Evolutionary conservation across 179 eudicot species (phyloP).

Genomic region (Beta macrorhiza): DNA sequence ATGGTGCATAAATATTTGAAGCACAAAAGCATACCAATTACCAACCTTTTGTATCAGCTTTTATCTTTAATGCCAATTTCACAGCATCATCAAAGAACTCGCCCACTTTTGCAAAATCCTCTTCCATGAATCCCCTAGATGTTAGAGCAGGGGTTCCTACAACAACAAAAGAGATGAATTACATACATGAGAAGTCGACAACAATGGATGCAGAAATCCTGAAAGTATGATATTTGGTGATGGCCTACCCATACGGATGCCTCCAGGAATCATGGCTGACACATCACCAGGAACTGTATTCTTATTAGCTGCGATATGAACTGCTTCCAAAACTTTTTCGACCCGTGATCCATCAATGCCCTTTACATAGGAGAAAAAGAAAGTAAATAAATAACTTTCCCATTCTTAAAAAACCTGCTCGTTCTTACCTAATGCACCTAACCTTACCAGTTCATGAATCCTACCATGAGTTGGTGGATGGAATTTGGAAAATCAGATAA

Average conservation of each 20-base stretch:
- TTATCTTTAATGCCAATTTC: constrained; percentile 70
- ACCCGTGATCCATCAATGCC: constrained; percentile 98
- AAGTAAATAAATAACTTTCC: neutral
- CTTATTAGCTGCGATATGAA: constrained; percentile 93
- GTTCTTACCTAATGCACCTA: neutral
- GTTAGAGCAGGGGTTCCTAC: constrained; percentile 94
- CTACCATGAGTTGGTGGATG: neutral
- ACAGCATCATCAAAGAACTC: constrained; percentile 84
- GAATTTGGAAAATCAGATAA: neutral
- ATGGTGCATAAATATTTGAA: neutral
- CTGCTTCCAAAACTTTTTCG: constrained; percentile 91
- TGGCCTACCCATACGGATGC: constrained; percentile 86
- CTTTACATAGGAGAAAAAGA: constrained; percentile 28
- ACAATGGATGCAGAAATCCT: neutral
- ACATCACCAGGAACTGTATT: constrained; percentile 99
- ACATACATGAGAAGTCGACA: neutral
- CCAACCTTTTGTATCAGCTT: constrained; percentile 64
- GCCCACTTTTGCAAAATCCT: constrained; percentile 86
- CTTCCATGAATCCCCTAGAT: constrained; percentile 88
- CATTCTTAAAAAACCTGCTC: neutral
- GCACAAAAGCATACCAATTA: constrained; percentile 28
- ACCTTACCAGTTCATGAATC: neutral
- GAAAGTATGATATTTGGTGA: neutral
- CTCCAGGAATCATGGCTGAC: constrained; percentile 99
- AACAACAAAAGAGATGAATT: neutral